Evolutionary conservation across 164 flowering plant genomes (phyloP), one percentile per base, ranked within the genome.

Genomic region (Litsea cubeba): DNA sequence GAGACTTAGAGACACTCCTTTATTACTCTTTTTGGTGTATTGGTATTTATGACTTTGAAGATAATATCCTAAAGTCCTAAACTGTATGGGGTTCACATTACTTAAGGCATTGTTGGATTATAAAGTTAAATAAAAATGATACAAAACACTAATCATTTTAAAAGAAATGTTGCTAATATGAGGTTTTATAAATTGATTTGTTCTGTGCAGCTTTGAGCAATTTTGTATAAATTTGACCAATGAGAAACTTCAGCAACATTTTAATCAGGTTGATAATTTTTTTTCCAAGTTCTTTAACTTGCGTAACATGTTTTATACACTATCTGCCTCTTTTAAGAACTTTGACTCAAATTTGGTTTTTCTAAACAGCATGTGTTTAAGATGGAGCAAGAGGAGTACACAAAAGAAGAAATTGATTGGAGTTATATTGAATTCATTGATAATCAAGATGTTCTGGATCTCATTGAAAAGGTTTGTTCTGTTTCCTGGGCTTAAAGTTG

Each of bases 171-270:
- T 24, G 11, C 66, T 63, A 2, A 63, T 30, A 25, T 15, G 15
- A 30, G 69, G 69, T 26, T 66, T 28, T 62, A 20, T 30, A 11
- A 6, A 35, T 57, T 51, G 62, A 3, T 71, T 57, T 62, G 26
- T 49, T 57, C 32, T 72, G 50, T 85, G 82, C 91, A 96, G 99
- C 77, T 96, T 96, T 85, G 99, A 96, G 86, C 99, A 96, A 77
- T 96, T 96, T 76, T 96, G 99, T 84, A 96, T 96, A 79, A 96
- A 96, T 85, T 84, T 96, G 87, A 96, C 99, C 18, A 96, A 96
- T 86, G 99, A 96, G 87, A 96, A 96, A 81, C 97, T 96, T 69
- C 99, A 96, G 83, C 99, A 96, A 78, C 99, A 96, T 81, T 96
- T 96, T 74, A 96, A 96, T 83, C 99, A 96, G 99, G 99, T 96